phyloP scores from a whole-genome alignment of 2,329 filamentous ascomycete genomes.

The Alternaria ventricosa region DNA sequence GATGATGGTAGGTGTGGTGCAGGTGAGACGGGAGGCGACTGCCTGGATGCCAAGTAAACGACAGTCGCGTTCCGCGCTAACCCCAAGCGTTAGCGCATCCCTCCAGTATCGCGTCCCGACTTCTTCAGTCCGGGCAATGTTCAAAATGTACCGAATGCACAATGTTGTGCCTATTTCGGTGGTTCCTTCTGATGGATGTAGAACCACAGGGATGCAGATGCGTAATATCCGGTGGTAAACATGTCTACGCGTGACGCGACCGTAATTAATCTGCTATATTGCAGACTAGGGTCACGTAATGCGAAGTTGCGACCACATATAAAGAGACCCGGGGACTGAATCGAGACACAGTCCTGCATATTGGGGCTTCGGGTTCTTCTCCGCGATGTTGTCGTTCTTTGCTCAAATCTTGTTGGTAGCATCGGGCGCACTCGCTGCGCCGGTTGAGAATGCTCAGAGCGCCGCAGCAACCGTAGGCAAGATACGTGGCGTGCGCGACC shows the following conservation, averaged over 20 bases:
- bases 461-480: conserved; percentile 53
- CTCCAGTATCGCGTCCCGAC: neutral
- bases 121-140: neutral
- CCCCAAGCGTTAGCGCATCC: neutral
- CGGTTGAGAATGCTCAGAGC: conserved; percentile 9
- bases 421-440: conserved; percentile 12
- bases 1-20: neutral
- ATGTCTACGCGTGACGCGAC: conserved; percentile 9
- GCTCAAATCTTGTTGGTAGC: conserved; percentile 11
- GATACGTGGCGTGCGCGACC: conserved; percentile 58
- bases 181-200: neutral
- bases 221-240: conserved; percentile 8
- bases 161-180: neutral
- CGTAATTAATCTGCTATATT: conserved; percentile 15
- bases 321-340: neutral
- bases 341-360: neutral
- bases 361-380: neutral
- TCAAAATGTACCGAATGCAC: neutral
- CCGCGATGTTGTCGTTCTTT: conserved; percentile 13
- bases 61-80: conserved; percentile 7
- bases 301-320: neutral
- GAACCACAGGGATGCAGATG: neutral
- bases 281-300: neutral
- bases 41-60: conserved; percentile 10
- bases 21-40: conserved; percentile 5